Conservation (phyloP, 495 filamentous ascomycete species). For the Antarctomyces pellizariae region DNA sequence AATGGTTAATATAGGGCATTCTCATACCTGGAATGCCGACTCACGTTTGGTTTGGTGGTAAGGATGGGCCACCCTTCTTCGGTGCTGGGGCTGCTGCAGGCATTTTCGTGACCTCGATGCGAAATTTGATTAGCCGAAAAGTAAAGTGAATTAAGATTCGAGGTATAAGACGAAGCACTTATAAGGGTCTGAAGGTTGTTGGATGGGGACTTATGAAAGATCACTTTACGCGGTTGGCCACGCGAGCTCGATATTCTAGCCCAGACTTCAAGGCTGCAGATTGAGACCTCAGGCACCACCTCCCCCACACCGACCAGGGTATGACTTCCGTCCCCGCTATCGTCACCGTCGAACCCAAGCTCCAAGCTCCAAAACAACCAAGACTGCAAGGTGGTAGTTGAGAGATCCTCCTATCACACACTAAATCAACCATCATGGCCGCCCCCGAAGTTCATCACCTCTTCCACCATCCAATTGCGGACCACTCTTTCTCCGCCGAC, state of each 20-base stretch:
- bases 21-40: slow-evolving; percentile 11
- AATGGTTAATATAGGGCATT: slow-evolving; percentile 11
- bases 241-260: too few species aligned
- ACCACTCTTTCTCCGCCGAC: slow-evolving; percentile 94
- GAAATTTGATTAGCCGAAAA: background rate
- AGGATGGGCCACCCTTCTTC: slow-evolving; percentile 8
- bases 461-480: slow-evolving; percentile 86
- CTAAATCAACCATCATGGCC: slow-evolving; percentile 32
- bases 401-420: slow-evolving; percentile 92
- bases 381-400: slow-evolving; percentile 50
- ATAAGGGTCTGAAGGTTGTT: too few species aligned
- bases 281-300: slow-evolving; percentile 4
- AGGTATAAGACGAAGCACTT: too few species aligned
- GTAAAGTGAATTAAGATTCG: too few species aligned
- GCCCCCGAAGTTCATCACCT: slow-evolving; percentile 84
- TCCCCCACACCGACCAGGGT: slow-evolving; percentile 1
- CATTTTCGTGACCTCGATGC: slow-evolving; percentile 8
- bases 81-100: slow-evolving; percentile 4
- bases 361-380: slow-evolving; percentile 3
- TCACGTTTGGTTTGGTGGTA: slow-evolving; percentile 51
- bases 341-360: slow-evolving; percentile 7
- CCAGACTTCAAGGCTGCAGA: background rate
- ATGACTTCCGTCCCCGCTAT: too few species aligned
- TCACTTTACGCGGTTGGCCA: too few species aligned
- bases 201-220: too few species aligned